phyloP scores from a whole-genome alignment of 148 eudicot genomes.

The Camellia granthamiana region DNA sequence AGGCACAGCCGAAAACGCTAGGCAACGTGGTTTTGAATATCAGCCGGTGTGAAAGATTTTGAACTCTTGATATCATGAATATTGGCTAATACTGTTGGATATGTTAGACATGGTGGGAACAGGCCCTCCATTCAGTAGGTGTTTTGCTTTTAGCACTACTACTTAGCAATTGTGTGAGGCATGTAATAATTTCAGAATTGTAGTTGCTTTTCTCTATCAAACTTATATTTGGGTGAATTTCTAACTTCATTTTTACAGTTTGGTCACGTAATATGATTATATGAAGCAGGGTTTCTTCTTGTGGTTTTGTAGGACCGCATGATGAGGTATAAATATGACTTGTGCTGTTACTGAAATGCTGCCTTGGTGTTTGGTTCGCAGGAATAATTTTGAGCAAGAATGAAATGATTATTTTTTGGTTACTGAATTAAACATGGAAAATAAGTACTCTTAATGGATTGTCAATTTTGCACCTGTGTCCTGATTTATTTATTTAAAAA shows the following conservation, averaged over 20 bases:
- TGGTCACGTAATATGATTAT: neutral
- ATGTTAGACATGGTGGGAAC: neutral
- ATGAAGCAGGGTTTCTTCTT: neutral
- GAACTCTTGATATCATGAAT: too few relatives aligned
- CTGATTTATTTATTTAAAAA: too few relatives aligned
- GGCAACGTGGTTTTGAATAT: neutral
- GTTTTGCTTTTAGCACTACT: neutral
- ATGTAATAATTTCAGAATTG: neutral
- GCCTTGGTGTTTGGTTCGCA: too few relatives aligned
- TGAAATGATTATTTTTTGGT: too few relatives aligned
- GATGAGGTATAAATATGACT: too few relatives aligned
- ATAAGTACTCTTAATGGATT: too few relatives aligned
- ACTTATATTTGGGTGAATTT: neutral
- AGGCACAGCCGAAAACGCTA: constrained; percentile 61
- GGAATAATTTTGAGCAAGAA: too few relatives aligned
- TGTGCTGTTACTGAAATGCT: too few relatives aligned
- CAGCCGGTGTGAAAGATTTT: too few relatives aligned
- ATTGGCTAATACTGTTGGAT: neutral
- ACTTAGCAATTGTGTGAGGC: neutral
- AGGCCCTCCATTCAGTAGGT: neutral
- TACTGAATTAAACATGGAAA: too few relatives aligned
- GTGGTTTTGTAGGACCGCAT: neutral
- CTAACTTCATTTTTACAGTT: neutral
- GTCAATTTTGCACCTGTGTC: too few relatives aligned
- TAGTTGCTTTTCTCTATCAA: neutral